Percentiles rank a stretch among this genome's conserved stretches.
Evolutionary conservation across 148 eudicot genomes (phyloP).

Genomic region (Limonium bicolor): DNA sequence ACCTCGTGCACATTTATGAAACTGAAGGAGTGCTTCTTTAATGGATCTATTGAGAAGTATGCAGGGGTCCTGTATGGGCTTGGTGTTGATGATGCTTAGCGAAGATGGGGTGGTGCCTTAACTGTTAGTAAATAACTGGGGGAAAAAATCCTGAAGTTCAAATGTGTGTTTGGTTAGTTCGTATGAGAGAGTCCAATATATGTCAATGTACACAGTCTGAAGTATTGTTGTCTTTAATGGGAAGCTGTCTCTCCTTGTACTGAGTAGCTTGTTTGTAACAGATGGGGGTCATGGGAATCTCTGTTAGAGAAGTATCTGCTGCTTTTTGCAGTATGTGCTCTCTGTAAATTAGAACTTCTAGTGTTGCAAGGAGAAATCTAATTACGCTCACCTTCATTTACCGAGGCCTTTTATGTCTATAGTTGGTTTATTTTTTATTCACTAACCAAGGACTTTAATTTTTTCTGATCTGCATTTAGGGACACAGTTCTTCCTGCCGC

Average conservation of each 20-base stretch:
- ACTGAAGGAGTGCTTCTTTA: neutral
- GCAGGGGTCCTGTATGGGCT: conserved; percentile 2
- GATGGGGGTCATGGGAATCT: conserved; percentile 12
- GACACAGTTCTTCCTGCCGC: no score
- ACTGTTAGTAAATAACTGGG: conserved; percentile 17
- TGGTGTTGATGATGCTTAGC: conserved; percentile 1
- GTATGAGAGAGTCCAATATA: conserved; percentile 14
- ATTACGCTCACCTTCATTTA: no score
- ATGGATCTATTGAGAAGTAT: conserved; percentile 1
- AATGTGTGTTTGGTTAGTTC: conserved; percentile 25
- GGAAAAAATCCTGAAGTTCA: conserved; percentile 12
- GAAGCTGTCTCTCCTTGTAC: conserved; percentile 12
- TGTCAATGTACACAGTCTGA: conserved; percentile 32
- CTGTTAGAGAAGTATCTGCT: conserved; percentile 19
- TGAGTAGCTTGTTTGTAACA: conserved; percentile 20
- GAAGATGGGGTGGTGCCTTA: conserved; percentile 18
- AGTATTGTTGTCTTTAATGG: conserved; percentile 22
- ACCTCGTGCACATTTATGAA: conserved; percentile 3
- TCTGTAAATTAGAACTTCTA: conserved; percentile 46
- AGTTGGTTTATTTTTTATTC: no score
- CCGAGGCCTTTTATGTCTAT: no score
- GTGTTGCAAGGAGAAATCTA: no score
- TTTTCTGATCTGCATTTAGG: no score
- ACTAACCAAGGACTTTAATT: no score
- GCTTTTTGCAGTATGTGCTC: conserved; percentile 31